Evolutionary conservation across 2,329 filamentous ascomycete genomes (phyloP).

Genomic region (Diaporthe destruens): DNA sequence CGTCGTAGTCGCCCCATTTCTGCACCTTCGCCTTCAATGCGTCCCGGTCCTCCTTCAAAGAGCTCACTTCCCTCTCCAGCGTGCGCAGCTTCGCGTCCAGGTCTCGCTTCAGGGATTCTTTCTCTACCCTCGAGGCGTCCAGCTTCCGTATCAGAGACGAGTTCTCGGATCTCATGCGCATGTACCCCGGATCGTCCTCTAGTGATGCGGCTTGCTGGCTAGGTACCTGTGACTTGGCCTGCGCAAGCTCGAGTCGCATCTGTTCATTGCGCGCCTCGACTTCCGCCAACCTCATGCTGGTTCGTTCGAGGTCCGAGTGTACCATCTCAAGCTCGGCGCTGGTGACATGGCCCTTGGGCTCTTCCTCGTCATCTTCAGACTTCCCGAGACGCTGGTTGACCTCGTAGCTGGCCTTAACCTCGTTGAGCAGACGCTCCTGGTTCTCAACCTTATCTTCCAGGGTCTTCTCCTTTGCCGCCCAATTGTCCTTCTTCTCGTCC

Average conservation of each 20-base stretch:
- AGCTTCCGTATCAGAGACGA: constrained; percentile 90
- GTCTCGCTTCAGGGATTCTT: constrained; percentile 82
- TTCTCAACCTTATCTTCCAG: constrained; percentile 95
- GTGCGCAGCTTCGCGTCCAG: constrained; percentile 81
- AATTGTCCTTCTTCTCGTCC: constrained; percentile 95
- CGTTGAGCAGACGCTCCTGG: constrained; percentile 90
- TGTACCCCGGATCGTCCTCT: constrained; percentile 90
- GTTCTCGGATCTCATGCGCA: constrained; percentile 92
- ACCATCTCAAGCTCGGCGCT: constrained; percentile 95
- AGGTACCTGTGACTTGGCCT: constrained; percentile 81
- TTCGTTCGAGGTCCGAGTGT: constrained; percentile 89
- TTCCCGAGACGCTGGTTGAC: constrained; percentile 90
- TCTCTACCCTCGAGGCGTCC: constrained; percentile 85
- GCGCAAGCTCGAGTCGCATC: constrained; percentile 88
- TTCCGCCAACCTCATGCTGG: constrained; percentile 87
- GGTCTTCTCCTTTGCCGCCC: constrained; percentile 89
- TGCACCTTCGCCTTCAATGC: constrained; percentile 83
- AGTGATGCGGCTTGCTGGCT: constrained; percentile 71
- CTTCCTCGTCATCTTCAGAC: constrained; percentile 66
- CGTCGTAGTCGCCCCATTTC: constrained; percentile 94
- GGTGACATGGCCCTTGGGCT: constrained; percentile 74
- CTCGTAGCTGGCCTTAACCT: constrained; percentile 97
- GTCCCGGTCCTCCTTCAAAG: constrained; percentile 85
- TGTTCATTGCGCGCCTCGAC: constrained; percentile 96
- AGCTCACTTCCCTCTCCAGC: constrained; percentile 82